Conservation (phyloP, 2,329 filamentous ascomycete species). For the Epichloe sp. region DNA sequence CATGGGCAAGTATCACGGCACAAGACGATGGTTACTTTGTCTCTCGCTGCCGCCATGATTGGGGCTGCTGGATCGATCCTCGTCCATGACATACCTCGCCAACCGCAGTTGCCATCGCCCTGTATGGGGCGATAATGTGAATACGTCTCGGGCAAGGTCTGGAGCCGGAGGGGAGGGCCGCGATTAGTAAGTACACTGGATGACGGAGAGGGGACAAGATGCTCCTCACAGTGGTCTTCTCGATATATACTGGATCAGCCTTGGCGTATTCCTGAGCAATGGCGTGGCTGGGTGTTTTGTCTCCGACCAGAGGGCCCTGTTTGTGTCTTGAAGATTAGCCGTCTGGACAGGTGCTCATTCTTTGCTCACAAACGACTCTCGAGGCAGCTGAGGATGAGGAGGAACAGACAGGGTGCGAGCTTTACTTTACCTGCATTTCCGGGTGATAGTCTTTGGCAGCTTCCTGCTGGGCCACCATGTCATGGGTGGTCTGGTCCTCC, state of each 20-base stretch:
- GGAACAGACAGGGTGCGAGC: background rate
- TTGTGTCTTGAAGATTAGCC: background rate
- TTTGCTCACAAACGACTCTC: too few species aligned
- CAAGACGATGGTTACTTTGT: too few species aligned
- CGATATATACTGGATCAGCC: conserved; percentile 71
- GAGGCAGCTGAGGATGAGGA: too few species aligned
- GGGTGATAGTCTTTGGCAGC: conserved; percentile 47
- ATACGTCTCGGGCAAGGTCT: conserved; percentile 74
- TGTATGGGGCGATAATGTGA: conserved; percentile 77
- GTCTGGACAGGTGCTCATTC: background rate
- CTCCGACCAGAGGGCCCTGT: conserved; percentile 73
- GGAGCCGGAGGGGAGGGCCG: conserved; percentile 11
- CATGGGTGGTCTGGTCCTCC: conserved; percentile 24
- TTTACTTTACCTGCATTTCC: conserved; percentile 41
- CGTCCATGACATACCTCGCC: conserved; percentile 62
- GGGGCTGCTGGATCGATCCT: conserved; percentile 3
- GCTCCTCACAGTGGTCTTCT: conserved; percentile 73
- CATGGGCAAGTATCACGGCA: background rate
- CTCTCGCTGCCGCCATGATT: background rate
- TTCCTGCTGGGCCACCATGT: conserved; percentile 45
- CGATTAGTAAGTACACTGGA: background rate
- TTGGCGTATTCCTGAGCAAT: conserved; percentile 80
- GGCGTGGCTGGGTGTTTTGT: conserved; percentile 60
- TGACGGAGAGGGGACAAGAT: background rate
- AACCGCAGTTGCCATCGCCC: conserved; percentile 93